Conservation (phyloP, 2,329 filamentous ascomycete species). For the Dothideomycetes sp. region DNA sequence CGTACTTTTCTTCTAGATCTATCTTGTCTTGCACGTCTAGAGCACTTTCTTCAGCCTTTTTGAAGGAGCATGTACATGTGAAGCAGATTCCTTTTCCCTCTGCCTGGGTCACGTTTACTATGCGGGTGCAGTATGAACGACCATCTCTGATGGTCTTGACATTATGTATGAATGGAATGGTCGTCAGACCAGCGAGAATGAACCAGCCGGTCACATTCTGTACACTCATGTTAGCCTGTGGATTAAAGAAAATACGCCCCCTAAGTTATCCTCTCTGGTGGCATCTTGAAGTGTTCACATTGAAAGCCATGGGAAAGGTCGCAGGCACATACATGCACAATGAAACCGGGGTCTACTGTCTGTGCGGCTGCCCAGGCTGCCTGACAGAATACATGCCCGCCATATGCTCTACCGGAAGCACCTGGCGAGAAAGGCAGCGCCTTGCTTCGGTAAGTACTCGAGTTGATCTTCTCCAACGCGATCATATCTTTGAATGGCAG, state of each 20-base stretch:
- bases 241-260: no score
- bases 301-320: no score
- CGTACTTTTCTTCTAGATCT: slow-evolving; percentile 25
- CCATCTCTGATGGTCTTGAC: slow-evolving; percentile 41
- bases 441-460: slow-evolving; percentile 27
- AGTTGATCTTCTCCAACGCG: slow-evolving; percentile 28
- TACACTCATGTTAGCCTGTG: not conserved
- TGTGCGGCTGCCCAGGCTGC: slow-evolving; percentile 45
- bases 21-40: slow-evolving; percentile 24
- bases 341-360: slow-evolving; percentile 38
- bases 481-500: slow-evolving; percentile 31
- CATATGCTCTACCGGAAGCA: slow-evolving; percentile 34
- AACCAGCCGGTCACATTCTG: slow-evolving; percentile 45
- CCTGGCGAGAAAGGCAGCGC: slow-evolving; percentile 33
- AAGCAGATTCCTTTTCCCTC: slow-evolving; percentile 37
- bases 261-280: no score
- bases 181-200: slow-evolving; percentile 34
- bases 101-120: slow-evolving; percentile 40
- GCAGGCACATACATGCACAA: slow-evolving; percentile 39
- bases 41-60: slow-evolving; percentile 27
- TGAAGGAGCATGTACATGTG: slow-evolving; percentile 42
- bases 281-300: no score
- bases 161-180: slow-evolving; percentile 39
- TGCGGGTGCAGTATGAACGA: slow-evolving; percentile 39
- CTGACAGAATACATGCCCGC: slow-evolving; percentile 48